phyloP scores from a whole-genome alignment of 768 basidiomycete species.

The Gloeostereum incarnatum region DNA sequence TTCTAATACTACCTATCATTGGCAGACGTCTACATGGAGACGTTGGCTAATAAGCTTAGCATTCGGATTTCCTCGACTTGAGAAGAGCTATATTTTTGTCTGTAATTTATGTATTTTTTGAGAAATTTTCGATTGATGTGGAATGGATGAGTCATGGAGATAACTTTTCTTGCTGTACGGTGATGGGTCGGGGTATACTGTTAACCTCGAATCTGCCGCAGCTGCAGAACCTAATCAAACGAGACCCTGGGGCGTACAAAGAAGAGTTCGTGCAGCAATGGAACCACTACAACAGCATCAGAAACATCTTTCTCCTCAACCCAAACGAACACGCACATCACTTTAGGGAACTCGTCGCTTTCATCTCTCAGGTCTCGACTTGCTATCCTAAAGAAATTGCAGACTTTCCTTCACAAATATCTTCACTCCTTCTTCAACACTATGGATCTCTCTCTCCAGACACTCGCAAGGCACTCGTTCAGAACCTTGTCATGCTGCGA shows the following conservation, averaged over 20 bases:
- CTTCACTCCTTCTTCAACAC: conserved; percentile 68
- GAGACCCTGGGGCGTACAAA: conserved; percentile 82
- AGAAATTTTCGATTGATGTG: too few species aligned
- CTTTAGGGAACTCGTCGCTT: conserved; percentile 82
- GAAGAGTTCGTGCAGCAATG: conserved; percentile 97
- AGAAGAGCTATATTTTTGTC: too few species aligned
- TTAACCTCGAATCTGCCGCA: conserved; percentile 89
- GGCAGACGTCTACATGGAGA: conserved; percentile 81
- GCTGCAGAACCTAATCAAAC: conserved; percentile 94
- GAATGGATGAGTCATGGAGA: too few species aligned
- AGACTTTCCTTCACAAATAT: conserved; percentile 76
- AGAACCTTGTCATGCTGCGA: conserved; percentile 87
- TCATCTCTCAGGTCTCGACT: conserved; percentile 89
- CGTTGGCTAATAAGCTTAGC: conserved; percentile 71
- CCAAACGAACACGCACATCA: conserved; percentile 81
- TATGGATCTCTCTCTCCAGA: conserved; percentile 72
- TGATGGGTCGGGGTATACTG: conserved; percentile 60
- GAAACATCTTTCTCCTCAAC: conserved; percentile 74
- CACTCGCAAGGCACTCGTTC: conserved; percentile 75
- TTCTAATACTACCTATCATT: background rate
- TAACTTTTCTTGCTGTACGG: background rate
- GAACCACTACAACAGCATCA: conserved; percentile 86
- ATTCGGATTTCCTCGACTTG: conserved; percentile 44
- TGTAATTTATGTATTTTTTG: too few species aligned
- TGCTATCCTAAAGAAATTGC: conserved; percentile 91